A percentile compares a stretch with the other conserved stretches of the same genome.
These are phyloP conservation scores for Lactarius sanguifluus DNA, from an alignment of 768 basidiomycete species.

Conservation along the genomic window DNA sequence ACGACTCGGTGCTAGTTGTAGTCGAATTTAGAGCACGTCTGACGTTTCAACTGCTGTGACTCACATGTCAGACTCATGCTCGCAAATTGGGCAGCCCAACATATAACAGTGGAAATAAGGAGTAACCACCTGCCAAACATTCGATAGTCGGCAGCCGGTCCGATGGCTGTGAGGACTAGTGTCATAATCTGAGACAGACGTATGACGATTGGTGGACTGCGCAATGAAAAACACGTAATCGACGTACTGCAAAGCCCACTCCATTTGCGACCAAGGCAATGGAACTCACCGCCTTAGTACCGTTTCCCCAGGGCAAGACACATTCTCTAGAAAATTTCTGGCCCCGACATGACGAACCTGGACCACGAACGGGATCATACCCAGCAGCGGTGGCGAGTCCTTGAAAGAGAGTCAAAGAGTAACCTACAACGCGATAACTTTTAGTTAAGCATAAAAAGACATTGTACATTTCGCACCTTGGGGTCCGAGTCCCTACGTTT, in stretches of 20 bases:
- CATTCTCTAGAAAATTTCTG: conserved; percentile 62
- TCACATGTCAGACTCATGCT: conserved; percentile 69
- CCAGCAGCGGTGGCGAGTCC: conserved; percentile 66
- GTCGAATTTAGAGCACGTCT: not conserved
- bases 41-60: conserved; percentile 27
- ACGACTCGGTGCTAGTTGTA: conserved; percentile 52
- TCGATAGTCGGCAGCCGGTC: conserved; percentile 67
- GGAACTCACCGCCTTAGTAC: conserved; percentile 71
- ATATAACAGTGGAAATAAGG: conserved; percentile 65
- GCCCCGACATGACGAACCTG: conserved; percentile 63
- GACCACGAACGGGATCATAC: conserved; percentile 65
- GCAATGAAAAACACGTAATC: not conserved
- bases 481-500: conserved; percentile 60
- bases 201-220: too few relatives aligned
- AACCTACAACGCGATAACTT: conserved; percentile 35
- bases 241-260: conserved; percentile 64
- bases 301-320: conserved; percentile 73
- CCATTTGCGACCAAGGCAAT: conserved; percentile 77
- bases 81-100: conserved; percentile 78
- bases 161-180: conserved; percentile 70
- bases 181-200: conserved; percentile 59
- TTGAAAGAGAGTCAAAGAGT: conserved; percentile 74
- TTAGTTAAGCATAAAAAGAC: conserved; percentile 1
- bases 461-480: conserved; percentile 33
- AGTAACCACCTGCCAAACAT: conserved; percentile 78